These are phyloP conservation scores for Fusarium tricinctum DNA, from an alignment of 2,329 filamentous ascomycete genomes.

Conservation along the genomic window DNA sequence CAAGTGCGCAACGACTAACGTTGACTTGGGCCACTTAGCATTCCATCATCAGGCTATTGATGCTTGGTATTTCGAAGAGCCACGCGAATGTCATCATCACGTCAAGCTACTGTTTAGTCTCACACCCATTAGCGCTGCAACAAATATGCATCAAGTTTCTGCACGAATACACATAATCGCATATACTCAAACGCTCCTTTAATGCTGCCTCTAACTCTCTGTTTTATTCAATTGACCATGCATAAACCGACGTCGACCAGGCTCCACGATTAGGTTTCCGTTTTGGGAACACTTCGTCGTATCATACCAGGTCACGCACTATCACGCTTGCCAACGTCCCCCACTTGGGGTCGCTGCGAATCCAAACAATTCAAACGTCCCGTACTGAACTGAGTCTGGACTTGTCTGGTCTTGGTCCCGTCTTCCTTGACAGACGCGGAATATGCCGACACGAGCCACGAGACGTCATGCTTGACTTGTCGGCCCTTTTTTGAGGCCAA, in stretches of 20 bases:
- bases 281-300: slow-evolving; percentile 43
- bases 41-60: slow-evolving; percentile 11
- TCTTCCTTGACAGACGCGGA: slow-evolving; percentile 25
- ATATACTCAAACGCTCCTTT: neutral
- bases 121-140: slow-evolving; percentile 10
- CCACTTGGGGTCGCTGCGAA: slow-evolving; percentile 47
- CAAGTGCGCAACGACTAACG: slow-evolving; percentile 8
- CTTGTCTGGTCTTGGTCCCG: slow-evolving; percentile 8
- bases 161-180: slow-evolving; percentile 7
- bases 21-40: neutral
- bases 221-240: slow-evolving; percentile 18
- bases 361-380: slow-evolving; percentile 47
- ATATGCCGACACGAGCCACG: slow-evolving; percentile 30
- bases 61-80: neutral
- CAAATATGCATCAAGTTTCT: neutral
- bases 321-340: slow-evolving; percentile 34
- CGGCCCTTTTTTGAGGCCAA: slow-evolving; percentile 38
- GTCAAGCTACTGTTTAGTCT: slow-evolving; percentile 6
- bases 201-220: slow-evolving; percentile 8
- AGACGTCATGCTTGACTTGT: slow-evolving; percentile 37
- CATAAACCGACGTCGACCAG: slow-evolving; percentile 39
- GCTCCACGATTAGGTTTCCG: slow-evolving; percentile 47
- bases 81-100: slow-evolving; percentile 4
- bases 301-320: slow-evolving; percentile 28
- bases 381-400: slow-evolving; percentile 34